Conservation (phyloP, 441 rosid species). For the Adansonia grandidieri region DNA sequence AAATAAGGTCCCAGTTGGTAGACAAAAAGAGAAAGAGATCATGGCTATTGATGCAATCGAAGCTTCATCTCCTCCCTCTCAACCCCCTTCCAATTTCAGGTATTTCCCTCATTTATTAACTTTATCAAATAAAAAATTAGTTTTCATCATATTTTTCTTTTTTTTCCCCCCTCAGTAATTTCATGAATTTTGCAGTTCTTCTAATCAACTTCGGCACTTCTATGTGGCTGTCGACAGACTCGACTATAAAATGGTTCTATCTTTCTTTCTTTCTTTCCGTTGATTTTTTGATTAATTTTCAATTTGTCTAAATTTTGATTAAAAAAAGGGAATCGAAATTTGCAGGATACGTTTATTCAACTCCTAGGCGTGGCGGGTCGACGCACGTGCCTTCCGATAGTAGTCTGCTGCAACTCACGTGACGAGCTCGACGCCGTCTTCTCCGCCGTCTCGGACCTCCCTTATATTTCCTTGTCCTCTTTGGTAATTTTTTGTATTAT, state of each 20-base stretch:
- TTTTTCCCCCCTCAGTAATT: background rate
- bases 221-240: slow-evolving; percentile 83
- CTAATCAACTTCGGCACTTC: slow-evolving; percentile 71
- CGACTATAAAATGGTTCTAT: slow-evolving; percentile 73
- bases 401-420: slow-evolving; percentile 82
- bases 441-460: slow-evolving; percentile 68
- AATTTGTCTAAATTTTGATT: background rate
- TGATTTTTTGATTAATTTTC: background rate
- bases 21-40: background rate
- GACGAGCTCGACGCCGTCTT: slow-evolving; percentile 89
- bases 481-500: slow-evolving; percentile 47
- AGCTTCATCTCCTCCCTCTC: slow-evolving; percentile 53
- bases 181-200: background rate
- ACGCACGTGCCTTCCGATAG: slow-evolving; percentile 70
- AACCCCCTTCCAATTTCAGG: slow-evolving; percentile 51
- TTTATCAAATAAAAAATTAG: background rate
- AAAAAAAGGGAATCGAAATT: background rate
- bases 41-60: slow-evolving; percentile 51
- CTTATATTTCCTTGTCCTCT: slow-evolving; percentile 61
- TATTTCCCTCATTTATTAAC: slow-evolving; percentile 3
- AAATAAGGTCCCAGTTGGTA: background rate
- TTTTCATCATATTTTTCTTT: background rate
- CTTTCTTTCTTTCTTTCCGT: background rate
- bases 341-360: slow-evolving; percentile 75
- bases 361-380: slow-evolving; percentile 66